Evolutionary conservation across 768 basidiomycete genomes (phyloP), one percentile per base, ranked within the genome.

Genomic region (Suillus paluster): DNA sequence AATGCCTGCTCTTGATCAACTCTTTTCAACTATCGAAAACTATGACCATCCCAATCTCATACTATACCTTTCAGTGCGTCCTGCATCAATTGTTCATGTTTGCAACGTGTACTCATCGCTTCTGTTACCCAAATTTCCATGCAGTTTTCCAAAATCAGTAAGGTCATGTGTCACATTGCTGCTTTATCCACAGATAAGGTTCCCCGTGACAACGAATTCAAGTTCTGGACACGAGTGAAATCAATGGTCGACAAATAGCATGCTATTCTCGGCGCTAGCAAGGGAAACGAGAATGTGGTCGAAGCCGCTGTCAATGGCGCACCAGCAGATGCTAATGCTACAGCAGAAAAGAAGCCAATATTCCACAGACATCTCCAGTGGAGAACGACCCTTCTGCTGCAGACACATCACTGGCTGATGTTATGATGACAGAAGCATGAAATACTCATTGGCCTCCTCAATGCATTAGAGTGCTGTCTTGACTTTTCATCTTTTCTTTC

Each of bases 1-100:
- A 59, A 93, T 95, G 91, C 84, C 88, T 4, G 80, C 75, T 39
- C 80, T 89, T 66, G 87, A 95, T 66, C 77, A 82, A 53, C 74
- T 93, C 34, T 94, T 96, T 79, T 83, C 84, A 7, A 86, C 84
- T 0, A 88, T 96, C 33, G 93, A 95, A 67, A 80, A 79, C 5
- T 92, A 92, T 67, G 84, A 91, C 34, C 80, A 82, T 63, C 91
- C 94, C 77, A 90, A 87, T 55, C 70, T 75, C 67, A 88, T 94
- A 62, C 84, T 87, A 59, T 90, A 93, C 67, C 84, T 95, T 45
- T 78, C 79, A 49, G 85, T 86, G 64, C 73, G 83, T 68, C 54
- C 49, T 56, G 57, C 57, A 57, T 50, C 36, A 48, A 44, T 33
- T 12, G n/a, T 55, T 54, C 64, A 23, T 57, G 33, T 57, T 57